Evolutionary conservation across 2,329 filamentous ascomycete species (phyloP), one percentile per base, ranked within the genome.

Genomic region (Pestalotiopsis sp.): DNA sequence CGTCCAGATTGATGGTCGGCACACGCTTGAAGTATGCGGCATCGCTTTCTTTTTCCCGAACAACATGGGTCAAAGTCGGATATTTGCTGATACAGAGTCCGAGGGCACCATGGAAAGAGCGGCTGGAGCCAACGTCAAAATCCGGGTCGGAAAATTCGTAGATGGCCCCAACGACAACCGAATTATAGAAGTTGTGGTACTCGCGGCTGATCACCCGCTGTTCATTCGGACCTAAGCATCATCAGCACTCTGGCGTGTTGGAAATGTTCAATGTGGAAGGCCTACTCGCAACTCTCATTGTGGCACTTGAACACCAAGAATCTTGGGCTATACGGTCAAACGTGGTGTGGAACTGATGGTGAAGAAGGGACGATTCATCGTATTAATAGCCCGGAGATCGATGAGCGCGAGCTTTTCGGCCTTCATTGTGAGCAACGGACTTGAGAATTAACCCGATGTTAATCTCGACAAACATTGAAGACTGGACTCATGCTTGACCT

Each of bases 1-100:
- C 60, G 6, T 39, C 17, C 20, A 68, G 23, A 23, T 68, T 58
- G 12, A 68, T 23, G 9, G 6, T 60, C 6, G 59, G 20, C 41
- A 68, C 66, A 6, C 55, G 66, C 38, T 64, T 45, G 20, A 39
- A 68, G 60, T 25, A 68, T 7, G 66, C 66, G 11, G 25, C 38
- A 39, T 68, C 66, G 13, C 25, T 59, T 14, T 68, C 60, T n/a
- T 11, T 23, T 31, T 68, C 60, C 17, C 39, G 45, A 7, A 68
- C 61, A 17, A 68, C 59, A 2, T 38, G 41, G 14, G 41, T 59
- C 13, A 68, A 57, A 13, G 55, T 52, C n/a, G 66, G 60, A 49
- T 68, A 36, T 38, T 57, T 68, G 45, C 64, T 49, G 49, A 68
- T 58, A 49, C 60, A 57, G 3, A 20, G 25, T 27, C 20, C 27